phyloP scores from a whole-genome alignment of 2,329 filamentous ascomycete species.

The Trichoderma koningiopsis region DNA sequence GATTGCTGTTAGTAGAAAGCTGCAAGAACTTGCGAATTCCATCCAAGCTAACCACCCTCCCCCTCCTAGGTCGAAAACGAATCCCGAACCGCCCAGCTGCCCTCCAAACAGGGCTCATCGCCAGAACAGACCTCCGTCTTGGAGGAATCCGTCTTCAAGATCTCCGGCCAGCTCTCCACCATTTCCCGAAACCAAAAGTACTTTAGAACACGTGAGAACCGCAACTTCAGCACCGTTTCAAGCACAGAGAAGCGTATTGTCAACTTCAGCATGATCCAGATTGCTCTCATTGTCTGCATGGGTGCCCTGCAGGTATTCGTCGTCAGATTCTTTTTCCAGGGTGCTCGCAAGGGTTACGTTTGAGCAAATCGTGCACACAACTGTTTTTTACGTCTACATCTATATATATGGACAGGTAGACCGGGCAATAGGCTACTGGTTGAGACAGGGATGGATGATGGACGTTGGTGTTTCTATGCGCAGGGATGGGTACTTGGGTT shows the following conservation, averaged over 20 bases:
- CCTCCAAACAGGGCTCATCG: constrained; percentile 83
- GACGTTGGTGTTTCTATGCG: constrained; percentile 30
- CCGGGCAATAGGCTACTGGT: not conserved
- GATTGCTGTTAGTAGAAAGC: constrained; percentile 64
- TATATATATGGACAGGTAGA: constrained; percentile 13
- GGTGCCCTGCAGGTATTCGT: constrained; percentile 95
- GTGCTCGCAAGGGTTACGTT: constrained; percentile 70
- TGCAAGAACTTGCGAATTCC: not conserved
- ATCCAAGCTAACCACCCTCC: constrained; percentile 4
- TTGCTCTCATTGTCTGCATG: constrained; percentile 90
- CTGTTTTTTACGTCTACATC: constrained; percentile 35
- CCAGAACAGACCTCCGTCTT: constrained; percentile 86
- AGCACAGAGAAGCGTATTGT: constrained; percentile 96
- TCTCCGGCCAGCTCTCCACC: constrained; percentile 89
- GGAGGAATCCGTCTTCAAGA: constrained; percentile 93
- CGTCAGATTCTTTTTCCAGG: constrained; percentile 96
- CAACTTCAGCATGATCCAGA: constrained; percentile 95
- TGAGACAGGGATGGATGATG: constrained; percentile 24
- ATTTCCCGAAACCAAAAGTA: constrained; percentile 98
- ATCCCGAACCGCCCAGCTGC: constrained; percentile 70
- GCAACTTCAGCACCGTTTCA: constrained; percentile 96
- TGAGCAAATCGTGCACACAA: constrained; percentile 43
- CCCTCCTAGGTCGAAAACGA: constrained; percentile 84
- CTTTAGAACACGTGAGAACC: constrained; percentile 97
- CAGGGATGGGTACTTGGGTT: constrained; percentile 8